Base-by-base conservation (phyloP, 352 stramenopile species). In the Paralagenidium karlingii region DNA sequence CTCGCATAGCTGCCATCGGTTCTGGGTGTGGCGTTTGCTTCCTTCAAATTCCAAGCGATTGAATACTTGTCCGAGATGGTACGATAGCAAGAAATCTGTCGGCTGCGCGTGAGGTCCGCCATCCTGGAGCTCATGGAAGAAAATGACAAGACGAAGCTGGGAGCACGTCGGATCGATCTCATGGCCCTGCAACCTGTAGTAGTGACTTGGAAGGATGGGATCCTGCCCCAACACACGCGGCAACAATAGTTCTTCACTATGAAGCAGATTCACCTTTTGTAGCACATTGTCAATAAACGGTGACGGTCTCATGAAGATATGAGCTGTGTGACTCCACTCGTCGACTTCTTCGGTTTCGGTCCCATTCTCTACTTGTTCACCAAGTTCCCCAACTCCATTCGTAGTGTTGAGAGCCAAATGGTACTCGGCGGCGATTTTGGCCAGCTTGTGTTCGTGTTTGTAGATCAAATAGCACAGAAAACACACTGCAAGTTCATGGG, bases 41-140 rank as follows among this genome's bases (percentile, higher is more conserved):
- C 76, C 76, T 45, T 87, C 73, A 15, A 90, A 64, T 31, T 80
- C 49, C 10, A 90, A 39, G 16, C 51, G 57, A 8, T 47, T 60
- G 21, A 84, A 58, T 18, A 49, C 36, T 45, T 90, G 76, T 0
- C 73, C 76, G 5, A 90, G 40, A 29, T 87, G 73, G 33, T 90
- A 90, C 30, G 85, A 73, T 22, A 87, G 54, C 36, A 69, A 82
- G 19, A 84, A 90, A 15, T 87, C 68, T 0, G 66, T 71, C 1
- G 73, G 62, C 5, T 51, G 48, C 24, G 83, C 47, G 1, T 68
- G 36, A 0, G 62, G 63, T 0, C 71, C 68, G 24, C 56, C 73
- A 36, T 90, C 76, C 37, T 90, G 76, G 2, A 90, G 47, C 39
- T 90, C 76, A 34, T 90, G 73, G 39, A 90, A 90, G 53, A 90